Base-by-base conservation (phyloP, 495 filamentous ascomycete genomes). In the Endocarpon pusillum region DNA sequence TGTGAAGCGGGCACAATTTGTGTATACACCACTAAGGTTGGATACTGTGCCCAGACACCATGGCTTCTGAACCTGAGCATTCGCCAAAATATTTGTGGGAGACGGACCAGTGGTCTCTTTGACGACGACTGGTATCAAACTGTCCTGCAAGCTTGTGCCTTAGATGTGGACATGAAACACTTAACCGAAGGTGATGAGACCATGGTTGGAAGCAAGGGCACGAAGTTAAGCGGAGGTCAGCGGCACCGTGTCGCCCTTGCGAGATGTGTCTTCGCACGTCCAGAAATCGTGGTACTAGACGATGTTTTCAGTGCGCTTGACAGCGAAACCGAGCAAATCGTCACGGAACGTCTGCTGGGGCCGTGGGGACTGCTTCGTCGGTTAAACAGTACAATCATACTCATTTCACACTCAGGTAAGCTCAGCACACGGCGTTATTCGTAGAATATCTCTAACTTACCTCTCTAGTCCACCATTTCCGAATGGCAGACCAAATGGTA, bases 271-370 rank as follows among this genome's bases (percentile, higher is more conserved):
- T 70, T 69, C 36, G 23, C 58, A 1, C 26, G 51, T 3, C 39
- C 47, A 7, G 37, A 51, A 4, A 23, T 66, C 3, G n/a, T 63
- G 3, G 48, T 67, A 3, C 38, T 67, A 4, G 61, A 66, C 29
- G 61, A 73, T 40, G 42, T 63, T n/a, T 49, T 71, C 4, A 68
- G 55, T 39, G 62, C 52, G 0, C 45, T 69, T 6, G 66, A 72
- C 34, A 49, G 55, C 4, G 44, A 52, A 12, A 69, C 67, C 2
- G 59, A 65, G 39, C 50, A 60, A 4, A 43, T 52, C 3, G 50
- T 71, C 1, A 64, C 64, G 21, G 43, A 48, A 0, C 48, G 51
- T 10, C 45, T 67, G 3, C 61, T 71, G 17, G 56, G 57, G 1
- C 38, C 26, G 5, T 42, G 56, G 20, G 62, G 62, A 3, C 35